A percentile compares a stretch with the other conserved stretches of the same genome.
Conservation (phyloP, 2,329 filamentous ascomycete genomes). For the Aaosphaeria arxii region DNA sequence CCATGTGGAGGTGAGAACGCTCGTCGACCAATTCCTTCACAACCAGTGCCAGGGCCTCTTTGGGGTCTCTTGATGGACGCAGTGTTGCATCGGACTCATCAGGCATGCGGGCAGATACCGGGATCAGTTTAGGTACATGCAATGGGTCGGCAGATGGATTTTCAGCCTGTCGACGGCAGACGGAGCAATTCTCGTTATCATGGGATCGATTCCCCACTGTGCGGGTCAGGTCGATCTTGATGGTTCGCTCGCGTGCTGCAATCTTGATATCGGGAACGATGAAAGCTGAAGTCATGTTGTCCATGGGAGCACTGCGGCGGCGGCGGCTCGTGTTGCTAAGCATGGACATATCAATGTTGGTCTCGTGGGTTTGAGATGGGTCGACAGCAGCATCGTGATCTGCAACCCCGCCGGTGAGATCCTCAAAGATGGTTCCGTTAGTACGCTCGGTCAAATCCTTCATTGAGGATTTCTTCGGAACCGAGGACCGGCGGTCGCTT, state of each 20-base stretch:
- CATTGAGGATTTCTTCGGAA: constrained; percentile 55
- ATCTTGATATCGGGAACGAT: constrained; percentile 63
- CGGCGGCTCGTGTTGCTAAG: constrained; percentile 50
- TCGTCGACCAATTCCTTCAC: constrained; percentile 82
- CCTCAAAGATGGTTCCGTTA: constrained; percentile 27
- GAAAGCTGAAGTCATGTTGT: constrained; percentile 61
- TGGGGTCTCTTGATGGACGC: constrained; percentile 63
- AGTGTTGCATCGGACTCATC: constrained; percentile 59
- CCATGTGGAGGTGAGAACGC: constrained; percentile 69
- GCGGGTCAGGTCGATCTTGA: constrained; percentile 13
- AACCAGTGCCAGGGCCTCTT: constrained; percentile 73
- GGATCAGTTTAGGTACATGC: constrained; percentile 49
- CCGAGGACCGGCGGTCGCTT: constrained; percentile 36
- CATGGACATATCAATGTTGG: constrained; percentile 38
- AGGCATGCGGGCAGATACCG: constrained; percentile 50
- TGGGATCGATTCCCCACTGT: constrained; percentile 42
- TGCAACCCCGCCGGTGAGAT: constrained; percentile 33
- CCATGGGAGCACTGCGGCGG: constrained; percentile 47
- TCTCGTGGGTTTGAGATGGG: constrained; percentile 27
- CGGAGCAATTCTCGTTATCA: constrained; percentile 54
- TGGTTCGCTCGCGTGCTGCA: constrained; percentile 23
- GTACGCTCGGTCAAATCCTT: constrained; percentile 46
- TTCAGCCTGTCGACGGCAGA: constrained; percentile 49
- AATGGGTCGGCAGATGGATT: constrained; percentile 26
- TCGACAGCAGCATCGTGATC: constrained; percentile 22